Evolutionary conservation across 108 stramenopile genomes (phyloP).

Genomic region (Mayamaea pseudoterrestris): DNA sequence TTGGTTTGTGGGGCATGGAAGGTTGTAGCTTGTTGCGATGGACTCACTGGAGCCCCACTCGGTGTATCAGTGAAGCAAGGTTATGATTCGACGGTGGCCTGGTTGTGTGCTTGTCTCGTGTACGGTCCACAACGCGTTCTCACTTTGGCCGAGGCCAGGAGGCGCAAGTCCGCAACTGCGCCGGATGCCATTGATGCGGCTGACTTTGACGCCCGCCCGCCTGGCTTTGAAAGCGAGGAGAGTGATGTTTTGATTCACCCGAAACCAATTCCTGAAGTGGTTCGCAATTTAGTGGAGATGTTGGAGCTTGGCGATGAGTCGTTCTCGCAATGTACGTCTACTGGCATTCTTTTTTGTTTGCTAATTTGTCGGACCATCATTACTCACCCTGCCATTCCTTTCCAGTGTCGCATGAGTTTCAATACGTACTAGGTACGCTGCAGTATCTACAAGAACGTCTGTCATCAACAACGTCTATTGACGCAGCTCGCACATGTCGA

Average conservation of each 20-base stretch:
- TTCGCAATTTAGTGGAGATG: constrained; percentile 34
- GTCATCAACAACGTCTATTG: constrained; percentile 24
- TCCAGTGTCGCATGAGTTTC: constrained; percentile 48
- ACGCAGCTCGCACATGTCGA: constrained; percentile 14
- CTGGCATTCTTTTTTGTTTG: background rate
- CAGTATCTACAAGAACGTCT: constrained; percentile 50
- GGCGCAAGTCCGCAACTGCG: constrained; percentile 10
- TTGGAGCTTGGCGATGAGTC: constrained; percentile 16
- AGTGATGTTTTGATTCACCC: constrained; percentile 33
- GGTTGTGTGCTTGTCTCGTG: constrained; percentile 48
- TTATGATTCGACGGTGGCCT: constrained; percentile 60
- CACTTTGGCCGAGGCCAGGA: constrained; percentile 43
- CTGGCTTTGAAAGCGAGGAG: constrained; percentile 34
- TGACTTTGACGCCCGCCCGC: constrained; percentile 63
- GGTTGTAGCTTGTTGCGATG: constrained; percentile 61
- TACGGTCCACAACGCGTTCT: constrained; percentile 56
- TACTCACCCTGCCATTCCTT: background rate
- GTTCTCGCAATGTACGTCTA: constrained; percentile 13
- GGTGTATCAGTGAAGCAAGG: constrained; percentile 65
- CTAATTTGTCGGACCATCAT: background rate
- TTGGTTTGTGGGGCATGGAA: constrained; percentile 46
- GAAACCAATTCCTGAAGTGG: constrained; percentile 65
- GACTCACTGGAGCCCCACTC: constrained; percentile 56
- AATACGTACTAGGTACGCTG: constrained; percentile 49
- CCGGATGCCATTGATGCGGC: constrained; percentile 9